Conservation (phyloP, 1,284 basidiomycete species). For the Pterulicium gracile region DNA sequence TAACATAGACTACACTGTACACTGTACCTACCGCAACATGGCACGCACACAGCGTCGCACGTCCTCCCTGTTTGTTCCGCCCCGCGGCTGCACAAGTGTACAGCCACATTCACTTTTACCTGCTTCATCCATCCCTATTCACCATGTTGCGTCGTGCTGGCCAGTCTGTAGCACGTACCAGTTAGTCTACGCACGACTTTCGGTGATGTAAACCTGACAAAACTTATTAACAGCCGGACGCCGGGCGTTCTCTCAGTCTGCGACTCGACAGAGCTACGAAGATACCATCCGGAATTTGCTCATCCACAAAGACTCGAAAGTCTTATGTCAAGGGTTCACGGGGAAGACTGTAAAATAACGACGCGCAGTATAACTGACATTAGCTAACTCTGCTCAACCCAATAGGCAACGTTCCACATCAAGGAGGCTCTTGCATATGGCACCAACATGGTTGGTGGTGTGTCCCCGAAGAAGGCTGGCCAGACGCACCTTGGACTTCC, state of each 20-base stretch:
- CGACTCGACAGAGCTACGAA: slow-evolving; percentile 65
- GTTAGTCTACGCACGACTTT: slow-evolving; percentile 24
- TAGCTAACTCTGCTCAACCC: slow-evolving; percentile 4
- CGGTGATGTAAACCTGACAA: background rate
- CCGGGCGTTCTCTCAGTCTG: slow-evolving; percentile 73
- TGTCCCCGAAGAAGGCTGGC: slow-evolving; percentile 96
- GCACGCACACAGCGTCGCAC: no score
- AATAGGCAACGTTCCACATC: slow-evolving; percentile 97
- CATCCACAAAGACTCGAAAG: slow-evolving; percentile 92
- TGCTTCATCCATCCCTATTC: slow-evolving; percentile 10
- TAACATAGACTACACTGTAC: no score
- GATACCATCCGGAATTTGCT: slow-evolving; percentile 88
- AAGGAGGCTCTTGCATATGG: slow-evolving; percentile 92
- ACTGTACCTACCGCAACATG: no score
- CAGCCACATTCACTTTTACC: slow-evolving; percentile 11
- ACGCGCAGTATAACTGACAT: background rate
- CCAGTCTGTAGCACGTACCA: slow-evolving; percentile 39
- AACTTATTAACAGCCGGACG: slow-evolving; percentile 38
- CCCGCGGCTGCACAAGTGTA: slow-evolving; percentile 3
- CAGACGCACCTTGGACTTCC: slow-evolving; percentile 92
- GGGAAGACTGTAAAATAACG: slow-evolving; percentile 80
- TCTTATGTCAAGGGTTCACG: slow-evolving; percentile 89
- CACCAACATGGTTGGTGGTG: slow-evolving; percentile 96
- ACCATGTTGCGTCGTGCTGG: slow-evolving; percentile 51
- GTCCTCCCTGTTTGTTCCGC: background rate